Evolutionary conservation across 2,329 filamentous ascomycete species (phyloP), one percentile per base, ranked within the genome.

Genomic region (Aspergillus ochraceus): DNA sequence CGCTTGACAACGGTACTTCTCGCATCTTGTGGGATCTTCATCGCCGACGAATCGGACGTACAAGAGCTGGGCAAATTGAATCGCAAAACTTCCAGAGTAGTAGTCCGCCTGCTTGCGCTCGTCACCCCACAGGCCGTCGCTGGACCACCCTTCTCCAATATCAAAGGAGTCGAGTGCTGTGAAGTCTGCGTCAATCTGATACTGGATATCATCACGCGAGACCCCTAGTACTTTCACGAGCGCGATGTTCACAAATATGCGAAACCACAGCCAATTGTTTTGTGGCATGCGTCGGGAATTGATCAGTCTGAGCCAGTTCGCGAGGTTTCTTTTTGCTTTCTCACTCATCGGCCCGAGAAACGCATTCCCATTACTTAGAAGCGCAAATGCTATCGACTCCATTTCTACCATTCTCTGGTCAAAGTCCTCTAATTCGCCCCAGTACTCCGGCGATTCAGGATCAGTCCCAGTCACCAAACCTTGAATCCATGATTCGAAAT

Each of bases 331-430:
- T 17, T 56, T 59, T 17, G 46, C 32, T 9, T 8, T 17, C 22
- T 22, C 42, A 14, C n/a, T 26, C 49, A 58, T 22, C 3, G 42
- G 3, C 10, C 29, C 45, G 12, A 70, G 71, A 60, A 81, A 77
- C 2, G 70, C 65, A 3, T 72, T 65, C 1, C 82, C 81, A 0
- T 80, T 78, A 2, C 73, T 68, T 0, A 84, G 71, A 1, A 85
- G 69, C 0, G 81, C 80, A 64, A 80, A 83, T 0, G 80, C 77
- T 3, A 84, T 74, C 26, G 81, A 80, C 64, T 84, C 82, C 46
- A 81, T 77, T 62, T 85, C 83, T 0, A 84, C 83, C 82, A 84
- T 85, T 2, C 81, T 69, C 63, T 85, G 83, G 52, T 84, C 81
- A 20, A 74, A 73, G 4, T 81, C 66, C 0, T 72, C 69, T 2